A percentile compares a stretch with the other conserved stretches of the same genome.
Evolutionary conservation across 305 asterid species (phyloP).

Genomic region (Rubia tinctorum): DNA sequence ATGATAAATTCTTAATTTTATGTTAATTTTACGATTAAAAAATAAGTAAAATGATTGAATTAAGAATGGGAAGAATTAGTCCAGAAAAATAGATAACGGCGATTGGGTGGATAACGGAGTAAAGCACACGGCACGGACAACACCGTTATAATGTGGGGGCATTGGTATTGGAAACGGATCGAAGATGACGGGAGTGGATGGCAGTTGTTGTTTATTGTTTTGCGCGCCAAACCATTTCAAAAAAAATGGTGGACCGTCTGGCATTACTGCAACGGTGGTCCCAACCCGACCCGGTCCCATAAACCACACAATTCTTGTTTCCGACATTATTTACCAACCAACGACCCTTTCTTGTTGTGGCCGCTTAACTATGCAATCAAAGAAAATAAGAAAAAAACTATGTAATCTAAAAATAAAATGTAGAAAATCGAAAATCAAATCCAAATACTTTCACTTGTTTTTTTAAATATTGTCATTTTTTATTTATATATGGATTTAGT

Average conservation of each 20-base stretch:
- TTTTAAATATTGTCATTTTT: no score
- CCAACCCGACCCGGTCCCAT: conserved; percentile 1
- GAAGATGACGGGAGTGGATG: not conserved
- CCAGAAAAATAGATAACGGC: no score
- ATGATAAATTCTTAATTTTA: no score
- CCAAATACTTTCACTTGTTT: no score
- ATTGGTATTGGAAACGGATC: not conserved
- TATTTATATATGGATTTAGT: no score
- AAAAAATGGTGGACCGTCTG: not conserved
- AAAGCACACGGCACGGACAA: not conserved
- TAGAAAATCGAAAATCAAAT: no score
- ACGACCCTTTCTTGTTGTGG: not conserved
- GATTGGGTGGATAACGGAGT: not conserved
- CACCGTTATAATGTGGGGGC: not conserved
- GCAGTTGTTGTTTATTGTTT: not conserved
- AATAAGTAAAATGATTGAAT: no score
- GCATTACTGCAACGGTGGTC: not conserved
- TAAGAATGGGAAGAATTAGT: not conserved
- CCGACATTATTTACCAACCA: not conserved
- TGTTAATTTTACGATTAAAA: no score
- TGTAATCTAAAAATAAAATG: no score
- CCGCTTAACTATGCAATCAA: no score
- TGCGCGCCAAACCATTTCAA: not conserved
- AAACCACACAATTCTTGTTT: not conserved
- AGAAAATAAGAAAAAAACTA: no score